These are phyloP conservation scores for Boletus tylopilopsis DNA, from an alignment of 768 basidiomycete genomes.

Conservation along the genomic window DNA sequence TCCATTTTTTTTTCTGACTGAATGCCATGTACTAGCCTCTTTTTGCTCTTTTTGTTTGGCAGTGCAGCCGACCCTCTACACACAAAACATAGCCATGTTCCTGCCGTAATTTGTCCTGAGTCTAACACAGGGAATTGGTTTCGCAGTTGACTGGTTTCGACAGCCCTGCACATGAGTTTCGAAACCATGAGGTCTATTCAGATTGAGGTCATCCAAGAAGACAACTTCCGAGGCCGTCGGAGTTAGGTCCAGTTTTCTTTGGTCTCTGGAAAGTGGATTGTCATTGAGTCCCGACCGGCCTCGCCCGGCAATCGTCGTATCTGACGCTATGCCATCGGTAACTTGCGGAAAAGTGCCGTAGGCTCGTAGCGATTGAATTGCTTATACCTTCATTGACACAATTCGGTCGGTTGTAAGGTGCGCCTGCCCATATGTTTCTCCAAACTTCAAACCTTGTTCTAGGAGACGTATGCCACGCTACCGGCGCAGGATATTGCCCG, in stretches of 20 bases:
- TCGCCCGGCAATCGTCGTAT: conserved; percentile 3
- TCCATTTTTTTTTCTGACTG: background rate
- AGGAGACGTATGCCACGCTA: background rate
- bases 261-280: background rate
- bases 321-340: conserved; percentile 8
- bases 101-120: conserved; percentile 17
- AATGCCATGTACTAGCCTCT: background rate
- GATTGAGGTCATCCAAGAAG: background rate
- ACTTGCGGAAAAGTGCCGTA: conserved; percentile 15
- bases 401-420: conserved; percentile 25
- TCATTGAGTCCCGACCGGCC: background rate
- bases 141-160: conserved; percentile 6
- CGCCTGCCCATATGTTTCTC: conserved; percentile 9
- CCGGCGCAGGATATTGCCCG: conserved; percentile 1
- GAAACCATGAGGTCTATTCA: background rate
- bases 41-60: conserved; percentile 1
- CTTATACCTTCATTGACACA: conserved; percentile 12
- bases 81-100: conserved; percentile 19
- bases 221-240: background rate
- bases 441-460: conserved; percentile 20
- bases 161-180: conserved; percentile 13
- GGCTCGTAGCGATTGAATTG: conserved; percentile 24
- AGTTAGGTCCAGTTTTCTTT: background rate
- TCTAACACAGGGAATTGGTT: conserved; percentile 14
- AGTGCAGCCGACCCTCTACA: conserved; percentile 2